These are phyloP conservation scores for Aspergillaceae sp. DNA, from an alignment of 2,329 filamentous ascomycete species.

Conservation along the genomic window DNA sequence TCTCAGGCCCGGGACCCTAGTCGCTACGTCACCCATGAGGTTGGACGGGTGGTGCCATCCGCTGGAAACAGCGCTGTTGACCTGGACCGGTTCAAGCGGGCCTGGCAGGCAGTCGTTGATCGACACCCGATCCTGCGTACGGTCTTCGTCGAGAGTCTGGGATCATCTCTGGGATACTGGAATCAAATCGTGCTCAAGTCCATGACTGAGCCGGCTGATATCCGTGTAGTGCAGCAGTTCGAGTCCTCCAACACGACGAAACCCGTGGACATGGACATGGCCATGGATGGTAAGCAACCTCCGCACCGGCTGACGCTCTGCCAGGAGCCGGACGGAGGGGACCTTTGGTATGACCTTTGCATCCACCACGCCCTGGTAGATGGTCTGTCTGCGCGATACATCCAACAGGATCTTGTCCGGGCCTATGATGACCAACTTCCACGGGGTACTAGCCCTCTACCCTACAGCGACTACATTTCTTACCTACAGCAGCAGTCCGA, in stretches of 20 bases:
- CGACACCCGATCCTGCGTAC: conserved; percentile 29
- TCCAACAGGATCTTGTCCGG: conserved; percentile 19
- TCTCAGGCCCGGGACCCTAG: not conserved
- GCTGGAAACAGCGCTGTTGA: not conserved
- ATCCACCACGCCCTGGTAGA: conserved; percentile 34
- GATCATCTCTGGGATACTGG: conserved; percentile 20
- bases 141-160: conserved; percentile 26
- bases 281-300: conserved; percentile 11
- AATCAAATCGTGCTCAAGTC: conserved; percentile 30
- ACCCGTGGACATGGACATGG: conserved; percentile 7
- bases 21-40: not conserved
- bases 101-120: conserved; percentile 25
- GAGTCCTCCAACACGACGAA: conserved; percentile 20
- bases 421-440: conserved; percentile 24
- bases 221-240: conserved; percentile 22
- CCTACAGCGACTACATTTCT: conserved; percentile 33
- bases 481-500: conserved; percentile 18
- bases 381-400: conserved; percentile 25
- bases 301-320: conserved; percentile 30
- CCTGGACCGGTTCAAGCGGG: conserved; percentile 1
- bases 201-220: conserved; percentile 12
- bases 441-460: conserved; percentile 18
- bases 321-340: conserved; percentile 19
- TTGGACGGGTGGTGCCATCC: not conserved
- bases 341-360: conserved; percentile 26